Conservation (phyloP, 345 rosid species). For the Lumnitzera littorea region DNA sequence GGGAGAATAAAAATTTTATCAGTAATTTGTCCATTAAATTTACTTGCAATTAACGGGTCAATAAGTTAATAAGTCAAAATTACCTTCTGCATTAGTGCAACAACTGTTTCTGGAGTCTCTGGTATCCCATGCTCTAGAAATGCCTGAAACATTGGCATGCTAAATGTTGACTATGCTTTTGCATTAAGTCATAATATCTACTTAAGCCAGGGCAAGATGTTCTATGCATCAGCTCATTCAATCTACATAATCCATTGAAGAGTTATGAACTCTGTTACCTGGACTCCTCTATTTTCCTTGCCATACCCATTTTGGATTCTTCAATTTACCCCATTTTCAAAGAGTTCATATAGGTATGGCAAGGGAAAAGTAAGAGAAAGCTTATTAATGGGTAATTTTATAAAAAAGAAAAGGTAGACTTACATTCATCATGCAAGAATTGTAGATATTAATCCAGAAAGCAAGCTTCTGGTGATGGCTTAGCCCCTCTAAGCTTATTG, state of each 20-base stretch:
- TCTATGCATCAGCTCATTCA: too few relatives aligned
- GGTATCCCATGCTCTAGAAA: conserved; percentile 81
- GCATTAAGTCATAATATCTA: not conserved
- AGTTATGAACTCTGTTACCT: too few relatives aligned
- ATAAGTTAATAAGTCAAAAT: not conserved
- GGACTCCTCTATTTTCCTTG: too few relatives aligned
- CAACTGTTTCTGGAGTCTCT: conserved; percentile 66
- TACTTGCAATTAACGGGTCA: too few relatives aligned
- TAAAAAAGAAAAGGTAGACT: conserved; percentile 14
- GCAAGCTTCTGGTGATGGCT: conserved; percentile 94
- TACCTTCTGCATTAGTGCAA: conserved; percentile 89
- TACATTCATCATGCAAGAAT: conserved; percentile 83
- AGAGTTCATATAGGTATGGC: too few relatives aligned
- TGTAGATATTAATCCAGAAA: conserved; percentile 90
- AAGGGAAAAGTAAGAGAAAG: too few relatives aligned
- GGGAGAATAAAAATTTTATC: too few relatives aligned
- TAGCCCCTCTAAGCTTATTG: conserved; percentile 56
- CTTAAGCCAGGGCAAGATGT: not conserved
- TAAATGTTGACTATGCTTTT: conserved; percentile 5
- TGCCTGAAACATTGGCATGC: conserved; percentile 31
- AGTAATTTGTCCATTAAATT: too few relatives aligned
- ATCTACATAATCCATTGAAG: too few relatives aligned
- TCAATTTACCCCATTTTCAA: too few relatives aligned
- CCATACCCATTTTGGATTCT: too few relatives aligned
- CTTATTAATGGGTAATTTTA: not conserved